phyloP scores from a whole-genome alignment of 2,329 filamentous ascomycete species.

The Xylaria sp. region DNA sequence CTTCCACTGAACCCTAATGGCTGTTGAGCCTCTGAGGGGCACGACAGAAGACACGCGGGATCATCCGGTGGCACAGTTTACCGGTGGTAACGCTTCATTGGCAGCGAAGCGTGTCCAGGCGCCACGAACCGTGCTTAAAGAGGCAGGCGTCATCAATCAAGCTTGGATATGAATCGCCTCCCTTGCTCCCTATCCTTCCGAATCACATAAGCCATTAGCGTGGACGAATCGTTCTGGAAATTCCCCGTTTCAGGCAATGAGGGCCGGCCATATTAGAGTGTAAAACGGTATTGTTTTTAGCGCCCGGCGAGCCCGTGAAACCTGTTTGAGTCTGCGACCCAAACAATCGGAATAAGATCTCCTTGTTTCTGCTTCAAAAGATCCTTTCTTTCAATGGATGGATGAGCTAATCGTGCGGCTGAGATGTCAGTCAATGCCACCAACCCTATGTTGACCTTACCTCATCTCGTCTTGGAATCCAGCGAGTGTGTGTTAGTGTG shows the following conservation, averaged over 20 bases:
- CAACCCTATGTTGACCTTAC: neutral
- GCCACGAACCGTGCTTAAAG: neutral
- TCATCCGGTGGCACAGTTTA: neutral
- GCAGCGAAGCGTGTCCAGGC: neutral
- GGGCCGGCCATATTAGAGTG: neutral
- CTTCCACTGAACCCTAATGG: conserved; percentile 5
- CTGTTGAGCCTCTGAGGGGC: conserved; percentile 5
- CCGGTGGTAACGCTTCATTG: neutral
- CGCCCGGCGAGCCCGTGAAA: conserved; percentile 20
- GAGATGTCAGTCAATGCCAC: conserved; percentile 25
- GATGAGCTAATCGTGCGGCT: conserved; percentile 37
- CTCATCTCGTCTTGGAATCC: conserved; percentile 5
- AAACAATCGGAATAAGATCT: conserved; percentile 5
- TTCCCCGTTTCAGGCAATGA: conserved; percentile 7
- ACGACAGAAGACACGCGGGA: conserved; percentile 15
- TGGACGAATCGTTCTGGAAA: neutral
- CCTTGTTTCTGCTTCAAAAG: conserved; percentile 13
- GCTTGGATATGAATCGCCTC: neutral
- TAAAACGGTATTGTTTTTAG: conserved; percentile 1
- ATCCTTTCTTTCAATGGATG: conserved; percentile 19
- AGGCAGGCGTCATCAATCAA: conserved; percentile 10
- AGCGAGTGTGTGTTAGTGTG: conserved; percentile 13
- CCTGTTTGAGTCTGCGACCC: conserved; percentile 13
- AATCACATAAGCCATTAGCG: conserved; percentile 25
- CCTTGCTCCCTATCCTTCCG: neutral